Percentiles rank a stretch among this genome's conserved stretches.
phyloP scores from a whole-genome alignment of 495 filamentous ascomycete species.

The Aspergillus bridgeri region DNA sequence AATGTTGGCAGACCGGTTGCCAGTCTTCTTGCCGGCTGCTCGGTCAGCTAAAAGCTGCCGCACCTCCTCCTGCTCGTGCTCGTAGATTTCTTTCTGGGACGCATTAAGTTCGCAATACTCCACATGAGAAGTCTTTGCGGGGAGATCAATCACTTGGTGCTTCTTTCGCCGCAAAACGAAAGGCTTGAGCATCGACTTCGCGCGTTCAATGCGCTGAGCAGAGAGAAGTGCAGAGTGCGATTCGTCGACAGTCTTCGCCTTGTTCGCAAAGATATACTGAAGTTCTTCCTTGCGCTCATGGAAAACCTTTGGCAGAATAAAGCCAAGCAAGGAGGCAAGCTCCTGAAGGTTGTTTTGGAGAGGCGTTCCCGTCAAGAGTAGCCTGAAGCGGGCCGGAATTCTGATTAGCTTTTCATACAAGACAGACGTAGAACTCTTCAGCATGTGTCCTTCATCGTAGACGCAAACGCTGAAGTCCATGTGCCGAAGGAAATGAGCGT shows the following conservation, averaged over 20 bases:
- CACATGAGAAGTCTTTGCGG: slow-evolving; percentile 73
- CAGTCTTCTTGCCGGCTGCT: slow-evolving; percentile 53
- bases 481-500: slow-evolving; percentile 67
- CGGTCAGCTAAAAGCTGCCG: slow-evolving; percentile 54
- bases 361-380: slow-evolving; percentile 89
- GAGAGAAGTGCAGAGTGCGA: slow-evolving; percentile 72
- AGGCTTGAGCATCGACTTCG: slow-evolving; percentile 88
- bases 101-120: slow-evolving; percentile 75
- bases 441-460: slow-evolving; percentile 88
- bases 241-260: slow-evolving; percentile 76
- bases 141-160: slow-evolving; percentile 87
- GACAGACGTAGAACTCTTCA: slow-evolving; percentile 81
- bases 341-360: slow-evolving; percentile 96
- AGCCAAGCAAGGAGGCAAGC: slow-evolving; percentile 79
- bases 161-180: slow-evolving; percentile 94
- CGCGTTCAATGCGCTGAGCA: slow-evolving; percentile 76
- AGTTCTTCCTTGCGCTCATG: slow-evolving; percentile 67
- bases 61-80: slow-evolving; percentile 52
- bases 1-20: slow-evolving; percentile 62
- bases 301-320: slow-evolving; percentile 87
- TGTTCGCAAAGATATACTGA: slow-evolving; percentile 81
- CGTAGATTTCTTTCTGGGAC: slow-evolving; percentile 68
- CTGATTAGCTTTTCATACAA: slow-evolving; percentile 76
- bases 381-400: slow-evolving; percentile 71
- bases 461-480: slow-evolving; percentile 65